Evolutionary conservation across 352 stramenopile species (phyloP).

Genomic region (Phytophthora cactorum): DNA sequence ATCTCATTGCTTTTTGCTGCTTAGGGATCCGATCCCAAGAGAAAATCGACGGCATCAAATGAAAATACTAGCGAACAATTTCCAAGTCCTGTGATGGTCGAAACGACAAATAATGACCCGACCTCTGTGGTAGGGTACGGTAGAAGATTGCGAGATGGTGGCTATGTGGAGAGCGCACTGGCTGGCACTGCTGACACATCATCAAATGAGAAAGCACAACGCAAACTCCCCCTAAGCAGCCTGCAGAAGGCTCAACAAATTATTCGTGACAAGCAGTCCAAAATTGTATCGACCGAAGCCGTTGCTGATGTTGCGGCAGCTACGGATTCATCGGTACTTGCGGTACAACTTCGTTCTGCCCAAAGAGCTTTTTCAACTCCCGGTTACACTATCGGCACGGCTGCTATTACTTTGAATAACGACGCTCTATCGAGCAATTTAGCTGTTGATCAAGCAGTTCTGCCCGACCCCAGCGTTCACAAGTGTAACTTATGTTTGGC

Average conservation of each 20-base stretch:
- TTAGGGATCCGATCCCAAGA: constrained; percentile 27
- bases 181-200: neutral
- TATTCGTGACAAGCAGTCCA: constrained; percentile 17
- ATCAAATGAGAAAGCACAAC: neutral
- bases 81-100: neutral
- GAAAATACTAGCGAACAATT: neutral
- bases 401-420: neutral
- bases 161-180: constrained; percentile 20
- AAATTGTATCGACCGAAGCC: constrained; percentile 9
- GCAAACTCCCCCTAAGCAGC: constrained; percentile 10
- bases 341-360: constrained; percentile 18
- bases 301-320: constrained; percentile 23
- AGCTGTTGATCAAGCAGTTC: neutral
- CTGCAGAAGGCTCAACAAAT: constrained; percentile 28
- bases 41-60: constrained; percentile 4
- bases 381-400: constrained; percentile 30
- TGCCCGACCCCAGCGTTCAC: neutral
- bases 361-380: constrained; percentile 30
- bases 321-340: constrained; percentile 13
- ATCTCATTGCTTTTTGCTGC: neutral
- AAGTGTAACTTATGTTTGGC: constrained; percentile 43
- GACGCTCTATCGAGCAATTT: neutral
- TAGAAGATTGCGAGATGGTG: constrained; percentile 26
- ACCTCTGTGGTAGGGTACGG: constrained; percentile 3
- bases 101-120: neutral